Evolutionary conservation across 2,329 filamentous ascomycete species (phyloP), one percentile per base, ranked within the genome.

Genomic region (Botrytis cinerea): DNA sequence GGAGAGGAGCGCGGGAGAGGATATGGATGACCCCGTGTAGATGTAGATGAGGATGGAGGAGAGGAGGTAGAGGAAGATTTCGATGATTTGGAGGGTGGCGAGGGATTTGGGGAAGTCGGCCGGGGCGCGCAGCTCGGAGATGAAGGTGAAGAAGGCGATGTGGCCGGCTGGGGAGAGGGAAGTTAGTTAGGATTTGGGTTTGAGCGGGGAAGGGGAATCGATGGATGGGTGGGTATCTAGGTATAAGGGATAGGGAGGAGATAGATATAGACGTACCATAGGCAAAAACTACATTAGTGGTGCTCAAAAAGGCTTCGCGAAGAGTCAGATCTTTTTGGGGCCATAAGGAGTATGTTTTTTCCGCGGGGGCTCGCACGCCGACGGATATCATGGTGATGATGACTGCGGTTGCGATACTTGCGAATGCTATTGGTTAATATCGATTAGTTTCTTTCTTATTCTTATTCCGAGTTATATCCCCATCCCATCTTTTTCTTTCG

Each of bases 1-100:
- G 7, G 90, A 87, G 6, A 89, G 88, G 1, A 94, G 85, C 0
- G 92, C 91, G 0, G 92, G 92, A 0, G 88, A 90, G 2, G 86
- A 84, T 1, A 93, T 90, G 6, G 84, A 81, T 0, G 84, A 82
- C 0, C 92, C 91, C 9, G 87, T 88, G 78, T 87, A 93, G 74
- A 87, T 84, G 82, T 93, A 93, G 77, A 93, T 89, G 46, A 93
- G 86, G 5, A 71, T 45, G 0, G 70, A 71, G 2, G 60, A 46
- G 20, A 74, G 79, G 45, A 91, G 83, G 81, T 93, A 93, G 45
- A 93, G 85, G 14, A 82, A 81, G 1, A 88, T 88, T 74, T 91
- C 88, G 72, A 85, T 82, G 38, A 84, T 83, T 79, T 92, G 89
- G 6, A 91, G 86, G 38, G 88, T 79, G 43, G 83, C 82, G 28